These are phyloP conservation scores for Anacardium occidentale DNA, from an alignment of 345 rosid genomes.

Conservation along the genomic window DNA sequence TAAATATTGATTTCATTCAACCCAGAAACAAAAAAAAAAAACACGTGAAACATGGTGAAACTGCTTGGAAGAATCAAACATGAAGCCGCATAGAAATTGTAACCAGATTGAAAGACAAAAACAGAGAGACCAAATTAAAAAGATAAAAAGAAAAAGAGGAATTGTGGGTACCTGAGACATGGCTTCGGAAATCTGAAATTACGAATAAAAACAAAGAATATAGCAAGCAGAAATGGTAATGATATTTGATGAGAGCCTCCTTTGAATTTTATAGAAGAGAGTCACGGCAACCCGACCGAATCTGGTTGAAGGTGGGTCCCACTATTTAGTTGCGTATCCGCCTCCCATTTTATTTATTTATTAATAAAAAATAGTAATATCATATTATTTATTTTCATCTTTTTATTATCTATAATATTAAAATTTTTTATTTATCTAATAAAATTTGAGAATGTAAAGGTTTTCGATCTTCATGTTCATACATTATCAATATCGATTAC, in stretches of 20 bases:
- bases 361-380: too few species aligned
- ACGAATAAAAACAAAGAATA: not conserved
- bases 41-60: not conserved
- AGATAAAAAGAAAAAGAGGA: not conserved
- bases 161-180: slow-evolving; percentile 15
- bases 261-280: too few species aligned
- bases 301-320: not conserved
- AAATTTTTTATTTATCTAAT: too few species aligned
- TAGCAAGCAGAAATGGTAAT: not conserved
- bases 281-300: not conserved
- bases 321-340: not conserved
- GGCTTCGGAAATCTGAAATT: not conserved
- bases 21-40: too few species aligned
- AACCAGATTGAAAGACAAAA: not conserved
- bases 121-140: not conserved
- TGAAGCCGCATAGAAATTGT: not conserved
- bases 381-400: too few species aligned
- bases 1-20: not conserved
- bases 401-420: too few species aligned
- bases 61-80: not conserved
- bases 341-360: not conserved
- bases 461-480: too few species aligned
- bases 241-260: not conserved
- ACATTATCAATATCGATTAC: too few species aligned
- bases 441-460: too few species aligned